Percentiles rank a stretch among this genome's conserved stretches.
Conservation (phyloP, 305 asterid species). For the Fraxinus angustifolia region DNA sequence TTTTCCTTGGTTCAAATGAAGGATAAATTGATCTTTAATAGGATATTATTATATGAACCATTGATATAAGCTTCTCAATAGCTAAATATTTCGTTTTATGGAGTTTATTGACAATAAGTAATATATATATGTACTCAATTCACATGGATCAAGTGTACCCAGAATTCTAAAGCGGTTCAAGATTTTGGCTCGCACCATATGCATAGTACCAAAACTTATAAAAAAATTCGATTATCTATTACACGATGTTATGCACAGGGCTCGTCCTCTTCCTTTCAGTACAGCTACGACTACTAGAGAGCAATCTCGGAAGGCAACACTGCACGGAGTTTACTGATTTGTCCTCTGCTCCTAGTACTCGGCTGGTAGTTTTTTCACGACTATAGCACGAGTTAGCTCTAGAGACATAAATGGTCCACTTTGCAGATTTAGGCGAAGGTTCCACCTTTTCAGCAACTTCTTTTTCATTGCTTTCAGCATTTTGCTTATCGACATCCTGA, state of each 20-base stretch:
- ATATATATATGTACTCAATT: neutral
- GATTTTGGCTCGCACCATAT: constrained; percentile 13
- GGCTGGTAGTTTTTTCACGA: constrained; percentile 28
- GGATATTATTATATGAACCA: neutral
- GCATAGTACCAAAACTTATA: neutral
- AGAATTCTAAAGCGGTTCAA: neutral
- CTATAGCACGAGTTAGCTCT: constrained; percentile 22
- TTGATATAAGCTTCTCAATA: neutral
- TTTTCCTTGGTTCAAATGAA: too few relatives aligned
- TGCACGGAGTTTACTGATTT: constrained; percentile 31
- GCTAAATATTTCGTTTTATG: neutral
- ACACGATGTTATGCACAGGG: constrained; percentile 24
- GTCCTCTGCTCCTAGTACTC: constrained; percentile 16
- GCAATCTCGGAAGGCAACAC: constrained; percentile 44
- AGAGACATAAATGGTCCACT: constrained; percentile 25
- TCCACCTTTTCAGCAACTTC: neutral
- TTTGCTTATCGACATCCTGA: constrained; percentile 1
- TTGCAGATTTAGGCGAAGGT: constrained; percentile 8
- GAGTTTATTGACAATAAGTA: neutral
- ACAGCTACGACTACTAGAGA: constrained; percentile 35
- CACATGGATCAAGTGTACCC: neutral
- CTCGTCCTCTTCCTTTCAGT: constrained; percentile 33
- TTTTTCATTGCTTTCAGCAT: neutral
- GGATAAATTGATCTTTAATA: too few relatives aligned
- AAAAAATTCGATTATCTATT: neutral